A percentile compares a stretch with the other conserved stretches of the same genome.
phyloP scores from a whole-genome alignment of 768 basidiomycete species.

The Epithele typhae region DNA sequence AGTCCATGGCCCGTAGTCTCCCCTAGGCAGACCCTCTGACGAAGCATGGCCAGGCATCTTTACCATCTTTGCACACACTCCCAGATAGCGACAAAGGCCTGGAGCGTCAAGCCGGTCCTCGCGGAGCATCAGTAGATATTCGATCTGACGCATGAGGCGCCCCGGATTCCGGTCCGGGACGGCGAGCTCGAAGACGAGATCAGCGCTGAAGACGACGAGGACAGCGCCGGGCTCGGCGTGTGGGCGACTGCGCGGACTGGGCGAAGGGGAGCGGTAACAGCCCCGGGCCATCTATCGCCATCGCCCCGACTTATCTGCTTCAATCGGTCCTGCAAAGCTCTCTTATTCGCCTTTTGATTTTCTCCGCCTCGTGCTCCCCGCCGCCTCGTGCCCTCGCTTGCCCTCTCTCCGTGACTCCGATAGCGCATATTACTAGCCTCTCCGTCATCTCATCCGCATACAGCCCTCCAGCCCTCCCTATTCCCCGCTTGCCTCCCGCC shows the following conservation, averaged over 20 bases:
- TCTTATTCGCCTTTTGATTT: slow-evolving; percentile 10
- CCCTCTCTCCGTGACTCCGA: slow-evolving; percentile 5
- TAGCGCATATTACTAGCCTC: slow-evolving; percentile 1
- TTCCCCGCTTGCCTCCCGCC: slow-evolving; percentile 13
- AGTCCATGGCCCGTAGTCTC: too few relatives aligned
- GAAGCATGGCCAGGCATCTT: too few relatives aligned
- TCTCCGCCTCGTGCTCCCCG: slow-evolving; percentile 25
- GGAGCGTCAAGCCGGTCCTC: too few relatives aligned
- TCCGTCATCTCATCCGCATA: not conserved
- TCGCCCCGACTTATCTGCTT: slow-evolving; percentile 13
- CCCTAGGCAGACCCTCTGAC: too few relatives aligned
- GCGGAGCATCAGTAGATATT: too few relatives aligned
- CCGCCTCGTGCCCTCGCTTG: slow-evolving; percentile 13
- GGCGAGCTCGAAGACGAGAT: not conserved
- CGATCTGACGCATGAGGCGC: too few relatives aligned
- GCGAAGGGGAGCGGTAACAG: slow-evolving; percentile 5
- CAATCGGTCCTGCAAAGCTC: slow-evolving; percentile 8
- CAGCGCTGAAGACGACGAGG: not conserved
- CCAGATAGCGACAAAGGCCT: too few relatives aligned
- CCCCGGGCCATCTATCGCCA: slow-evolving; percentile 13
- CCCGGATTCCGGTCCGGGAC: too few relatives aligned
- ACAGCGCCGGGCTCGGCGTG: not conserved
- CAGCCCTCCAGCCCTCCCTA: slow-evolving; percentile 9
- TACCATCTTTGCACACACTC: too few relatives aligned
- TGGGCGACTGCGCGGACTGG: not conserved